Evolutionary conservation across 257 asterid genomes (phyloP).

Genomic region (Gentiana macrophylla): DNA sequence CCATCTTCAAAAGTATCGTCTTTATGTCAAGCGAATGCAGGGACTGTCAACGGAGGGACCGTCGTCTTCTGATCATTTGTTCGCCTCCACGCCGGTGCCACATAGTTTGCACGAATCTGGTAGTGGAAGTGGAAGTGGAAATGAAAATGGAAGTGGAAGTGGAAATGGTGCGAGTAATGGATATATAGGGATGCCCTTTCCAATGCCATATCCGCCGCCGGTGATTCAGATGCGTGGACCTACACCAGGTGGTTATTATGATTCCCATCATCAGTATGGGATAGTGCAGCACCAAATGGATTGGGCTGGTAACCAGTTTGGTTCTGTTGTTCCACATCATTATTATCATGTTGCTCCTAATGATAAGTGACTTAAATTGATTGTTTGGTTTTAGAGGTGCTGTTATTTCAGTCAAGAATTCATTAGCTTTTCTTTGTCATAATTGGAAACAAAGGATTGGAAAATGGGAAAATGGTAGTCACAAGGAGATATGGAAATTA

Average conservation of each 20-base stretch:
- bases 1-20: slow-evolving; percentile 79
- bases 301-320: slow-evolving; percentile 62
- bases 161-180: slow-evolving; percentile 9
- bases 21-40: slow-evolving; percentile 77
- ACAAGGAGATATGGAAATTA: no score
- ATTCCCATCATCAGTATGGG: slow-evolving; percentile 44
- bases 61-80: slow-evolving; percentile 61
- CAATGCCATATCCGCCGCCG: slow-evolving; percentile 10
- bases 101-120: slow-evolving; percentile 66
- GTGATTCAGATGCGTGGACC: slow-evolving; percentile 17
- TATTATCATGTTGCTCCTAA: slow-evolving; percentile 46
- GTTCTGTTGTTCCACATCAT: slow-evolving; percentile 24
- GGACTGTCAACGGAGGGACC: slow-evolving; percentile 62
- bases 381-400: not conserved
- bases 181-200: slow-evolving; percentile 21
- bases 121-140: slow-evolving; percentile 24
- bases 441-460: not conserved
- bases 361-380: slow-evolving; percentile 28
- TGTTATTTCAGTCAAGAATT: slow-evolving; percentile 8
- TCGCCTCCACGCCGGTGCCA: slow-evolving; percentile 67
- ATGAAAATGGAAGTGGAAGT: slow-evolving; percentile 25
- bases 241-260: slow-evolving; percentile 7
- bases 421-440: slow-evolving; percentile 28
- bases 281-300: slow-evolving; percentile 65
- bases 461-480: no score